Percentiles rank a stretch among this genome's conserved stretches.
Evolutionary conservation across 768 basidiomycete genomes (phyloP).

Genomic region (Tulasnella sp.): DNA sequence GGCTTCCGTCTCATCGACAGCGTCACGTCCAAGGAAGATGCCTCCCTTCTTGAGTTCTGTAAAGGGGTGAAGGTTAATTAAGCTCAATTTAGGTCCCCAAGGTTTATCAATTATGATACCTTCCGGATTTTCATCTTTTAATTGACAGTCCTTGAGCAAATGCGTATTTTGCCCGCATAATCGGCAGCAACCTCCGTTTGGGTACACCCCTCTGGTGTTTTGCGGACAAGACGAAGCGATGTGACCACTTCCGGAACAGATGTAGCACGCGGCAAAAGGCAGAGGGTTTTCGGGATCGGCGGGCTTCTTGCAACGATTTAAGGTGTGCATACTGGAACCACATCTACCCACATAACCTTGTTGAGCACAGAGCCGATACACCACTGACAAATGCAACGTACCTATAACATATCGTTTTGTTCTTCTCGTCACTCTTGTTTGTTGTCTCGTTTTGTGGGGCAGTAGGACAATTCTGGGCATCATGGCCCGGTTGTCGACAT

Average conservation of each 20-base stretch:
- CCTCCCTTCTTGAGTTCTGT: neutral
- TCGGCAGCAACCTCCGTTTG: conserved; percentile 83
- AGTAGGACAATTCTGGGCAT: conserved; percentile 68
- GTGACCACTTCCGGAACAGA: conserved; percentile 75
- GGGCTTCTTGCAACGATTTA: conserved; percentile 64
- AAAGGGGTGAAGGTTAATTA: neutral
- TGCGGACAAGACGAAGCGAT: conserved; percentile 71
- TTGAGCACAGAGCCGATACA: neutral
- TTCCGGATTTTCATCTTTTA: neutral
- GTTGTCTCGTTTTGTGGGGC: conserved; percentile 20
- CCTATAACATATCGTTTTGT: conserved; percentile 61
- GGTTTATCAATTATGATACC: conserved; percentile 7
- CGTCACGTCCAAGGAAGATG: conserved; percentile 26
- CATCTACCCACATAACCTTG: conserved; percentile 39
- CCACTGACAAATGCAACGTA: conserved; percentile 24
- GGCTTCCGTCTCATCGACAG: conserved; percentile 31
- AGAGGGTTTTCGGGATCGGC: conserved; percentile 51
- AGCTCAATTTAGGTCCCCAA: neutral
- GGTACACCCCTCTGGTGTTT: conserved; percentile 65
- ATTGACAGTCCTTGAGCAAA: conserved; percentile 64
- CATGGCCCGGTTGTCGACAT: conserved; percentile 73
- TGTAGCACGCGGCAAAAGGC: conserved; percentile 86
- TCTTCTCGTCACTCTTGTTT: conserved; percentile 22
- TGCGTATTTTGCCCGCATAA: conserved; percentile 77
- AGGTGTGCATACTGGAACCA: conserved; percentile 62